Base-by-base conservation (phyloP, 2,329 filamentous ascomycete species). In the Pseudogymnoascus sp. region DNA sequence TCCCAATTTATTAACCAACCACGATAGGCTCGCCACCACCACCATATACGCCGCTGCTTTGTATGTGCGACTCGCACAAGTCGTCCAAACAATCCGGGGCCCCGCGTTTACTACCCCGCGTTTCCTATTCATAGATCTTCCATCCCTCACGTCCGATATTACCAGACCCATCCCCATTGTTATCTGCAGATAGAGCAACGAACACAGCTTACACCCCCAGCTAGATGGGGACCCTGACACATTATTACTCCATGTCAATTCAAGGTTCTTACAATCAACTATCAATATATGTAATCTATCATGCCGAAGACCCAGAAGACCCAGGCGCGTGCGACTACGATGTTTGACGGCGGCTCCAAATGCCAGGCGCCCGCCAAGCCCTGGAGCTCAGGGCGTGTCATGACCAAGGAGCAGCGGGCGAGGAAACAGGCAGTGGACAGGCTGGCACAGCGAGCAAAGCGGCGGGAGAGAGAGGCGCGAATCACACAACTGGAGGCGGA, bases 361-460 rank as follows among this genome's bases (percentile, higher is more conserved):
- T 41, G 8, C 9, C 38, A 41, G 9, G 38, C 8, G 9, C 16
- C 38, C 38, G 38, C 8, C 16, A 41, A 41, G 38, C 38, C 38
- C n/a, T 41, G 38, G 38, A 41, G 38, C 38, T 41, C 38, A 41
- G 38, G 38, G 38, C 38, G 38, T 16, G 38, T 41, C 16, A 41
- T 41, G 38, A 41, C 38, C 25, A 90, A 91, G 19, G 89, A 92
- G 65, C 92, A 96, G 76, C 83, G 96, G 63, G 90, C 89, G 42
- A 88, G 92, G 73, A 96, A 96, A 80, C 84, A 92, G 67, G 90
- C 91, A 72, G 96, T 96, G 77, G 92, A 96, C 74, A 85, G 92
- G 66, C 90, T 96, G 75, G 92, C 92, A 45, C 92, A 96, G 76
- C 85, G 92, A 59, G 91, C 91, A 60, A 96, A 96, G 66, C 82